Base-by-base conservation (phyloP, 2,329 filamentous ascomycete species). In the Aureobasidium mangrovei region DNA sequence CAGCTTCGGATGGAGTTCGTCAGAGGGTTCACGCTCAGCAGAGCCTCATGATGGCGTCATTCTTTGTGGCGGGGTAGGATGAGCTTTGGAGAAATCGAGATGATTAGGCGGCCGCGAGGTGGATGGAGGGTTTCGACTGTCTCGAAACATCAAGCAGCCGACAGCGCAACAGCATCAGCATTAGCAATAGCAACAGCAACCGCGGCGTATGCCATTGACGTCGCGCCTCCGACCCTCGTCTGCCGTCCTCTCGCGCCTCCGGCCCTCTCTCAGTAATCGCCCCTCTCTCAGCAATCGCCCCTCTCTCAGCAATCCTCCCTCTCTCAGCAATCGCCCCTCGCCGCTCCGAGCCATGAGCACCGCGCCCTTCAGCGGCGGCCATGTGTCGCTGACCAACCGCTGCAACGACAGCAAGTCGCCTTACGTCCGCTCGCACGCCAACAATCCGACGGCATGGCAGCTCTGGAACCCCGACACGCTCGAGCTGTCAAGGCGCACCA, bases 361-460 rank as follows among this genome's bases (percentile, higher is more conserved):
- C 29, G 26, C 39, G 7, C 18, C 33, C 7, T 53, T 48, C 35
- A 46, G 46, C 36, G 46, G 46, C 46, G 46, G 35, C 47, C 45
- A 33, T 24, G 46, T 56, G 24, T 49, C 54, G 32, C 49, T 57
- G 35, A 60, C 55, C 31, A 86, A 85, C 64, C 74, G 78, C 59
- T 75, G 82, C 54, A 71, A 67, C 48, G 76, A 83, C 65, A 84
- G 81, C 67, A 77, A 77, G 62, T 85, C 81, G 61, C 83, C 83
- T 54, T 86, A 86, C 72, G 82, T 86, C 41, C 82, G 83, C 55
- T 82, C 79, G 46, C 89, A 94, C 67, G 81, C 83, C 67, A 76
- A 85, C 62, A 95, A 94, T 67, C 83, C 84, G 1, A 91, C 97
- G 36, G 83, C 84, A 63, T 98, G 93, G 93, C 93, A 98, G 75